phyloP scores from a whole-genome alignment of 441 rosid genomes.

The Hura crepitans region DNA sequence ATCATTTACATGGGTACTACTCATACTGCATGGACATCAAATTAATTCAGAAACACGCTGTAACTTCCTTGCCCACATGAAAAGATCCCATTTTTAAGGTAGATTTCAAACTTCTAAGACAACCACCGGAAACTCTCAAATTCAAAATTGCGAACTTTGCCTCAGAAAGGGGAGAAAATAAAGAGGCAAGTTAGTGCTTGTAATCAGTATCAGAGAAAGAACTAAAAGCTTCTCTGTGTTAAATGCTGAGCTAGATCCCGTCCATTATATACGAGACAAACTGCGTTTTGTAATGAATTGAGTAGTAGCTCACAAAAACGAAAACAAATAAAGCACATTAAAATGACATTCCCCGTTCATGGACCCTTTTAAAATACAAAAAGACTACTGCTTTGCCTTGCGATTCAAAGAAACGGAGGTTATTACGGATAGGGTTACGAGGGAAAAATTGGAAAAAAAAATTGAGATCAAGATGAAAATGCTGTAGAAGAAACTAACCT shows the following conservation, averaged over 20 bases:
- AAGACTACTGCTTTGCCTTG: too few relatives aligned
- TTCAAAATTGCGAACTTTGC: neutral
- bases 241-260: too few relatives aligned
- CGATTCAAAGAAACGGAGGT: neutral
- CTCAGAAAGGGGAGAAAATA: neutral
- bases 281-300: too few relatives aligned
- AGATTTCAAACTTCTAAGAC: neutral
- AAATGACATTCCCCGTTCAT: too few relatives aligned
- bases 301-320: too few relatives aligned
- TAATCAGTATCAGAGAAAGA: too few relatives aligned
- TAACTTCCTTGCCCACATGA: neutral
- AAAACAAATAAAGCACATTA: too few relatives aligned
- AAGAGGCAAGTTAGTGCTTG: neutral
- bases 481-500: constrained; percentile 6
- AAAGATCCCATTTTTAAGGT: neutral
- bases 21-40: neutral
- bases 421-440: neutral
- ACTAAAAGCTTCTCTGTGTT: too few relatives aligned
- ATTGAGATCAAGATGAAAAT: neutral
- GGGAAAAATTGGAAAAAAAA: neutral
- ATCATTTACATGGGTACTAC: neutral
- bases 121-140: neutral
- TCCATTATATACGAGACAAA: too few relatives aligned
- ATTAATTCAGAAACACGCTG: neutral
- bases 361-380: too few relatives aligned